These are phyloP conservation scores for Epichloe coenophiala DNA, from an alignment of 2,329 filamentous ascomycete genomes.

Conservation along the genomic window DNA sequence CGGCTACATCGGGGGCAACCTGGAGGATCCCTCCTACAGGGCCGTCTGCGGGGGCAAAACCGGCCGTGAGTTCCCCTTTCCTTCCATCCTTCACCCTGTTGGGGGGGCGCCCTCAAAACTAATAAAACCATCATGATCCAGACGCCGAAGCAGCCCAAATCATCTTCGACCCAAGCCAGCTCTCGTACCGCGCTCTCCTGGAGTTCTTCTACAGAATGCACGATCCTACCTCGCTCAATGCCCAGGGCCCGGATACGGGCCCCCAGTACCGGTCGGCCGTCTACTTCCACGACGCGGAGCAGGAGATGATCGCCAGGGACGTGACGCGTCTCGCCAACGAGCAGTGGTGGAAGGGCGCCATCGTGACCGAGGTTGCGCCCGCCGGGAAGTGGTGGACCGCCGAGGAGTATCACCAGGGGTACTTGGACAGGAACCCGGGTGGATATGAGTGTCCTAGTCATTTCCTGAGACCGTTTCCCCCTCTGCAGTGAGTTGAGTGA, in stretches of 20 bases:
- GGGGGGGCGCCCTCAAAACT: too few species aligned
- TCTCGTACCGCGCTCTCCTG: conserved; percentile 70
- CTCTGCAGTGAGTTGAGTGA: conserved; percentile 34
- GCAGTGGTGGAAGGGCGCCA: conserved; percentile 68
- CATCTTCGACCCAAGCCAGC: conserved; percentile 63
- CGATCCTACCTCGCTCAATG: conserved; percentile 79
- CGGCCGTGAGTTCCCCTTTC: too few species aligned
- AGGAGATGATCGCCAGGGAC: conserved; percentile 63
- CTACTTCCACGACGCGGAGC: conserved; percentile 74
- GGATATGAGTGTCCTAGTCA: conserved; percentile 83
- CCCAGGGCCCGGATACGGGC: conserved; percentile 74
- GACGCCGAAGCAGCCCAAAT: conserved; percentile 88
- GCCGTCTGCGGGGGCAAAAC: conserved; percentile 73
- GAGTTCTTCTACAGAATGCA: conserved; percentile 99
- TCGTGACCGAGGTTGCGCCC: conserved; percentile 64
- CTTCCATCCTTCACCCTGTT: too few species aligned
- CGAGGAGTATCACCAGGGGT: conserved; percentile 89
- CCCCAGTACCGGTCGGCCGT: conserved; percentile 88
- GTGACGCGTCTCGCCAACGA: conserved; percentile 65
- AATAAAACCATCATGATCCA: background rate
- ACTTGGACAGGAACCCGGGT: conserved; percentile 51
- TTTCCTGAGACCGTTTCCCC: conserved; percentile 46
- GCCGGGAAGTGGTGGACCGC: conserved; percentile 89
- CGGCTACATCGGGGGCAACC: conserved; percentile 81
- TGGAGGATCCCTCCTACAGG: conserved; percentile 60